Evolutionary conservation across 371 early-diverging fungal species (phyloP), one percentile per base, ranked within the genome.

Genomic region (Actinomortierella ambigua): DNA sequence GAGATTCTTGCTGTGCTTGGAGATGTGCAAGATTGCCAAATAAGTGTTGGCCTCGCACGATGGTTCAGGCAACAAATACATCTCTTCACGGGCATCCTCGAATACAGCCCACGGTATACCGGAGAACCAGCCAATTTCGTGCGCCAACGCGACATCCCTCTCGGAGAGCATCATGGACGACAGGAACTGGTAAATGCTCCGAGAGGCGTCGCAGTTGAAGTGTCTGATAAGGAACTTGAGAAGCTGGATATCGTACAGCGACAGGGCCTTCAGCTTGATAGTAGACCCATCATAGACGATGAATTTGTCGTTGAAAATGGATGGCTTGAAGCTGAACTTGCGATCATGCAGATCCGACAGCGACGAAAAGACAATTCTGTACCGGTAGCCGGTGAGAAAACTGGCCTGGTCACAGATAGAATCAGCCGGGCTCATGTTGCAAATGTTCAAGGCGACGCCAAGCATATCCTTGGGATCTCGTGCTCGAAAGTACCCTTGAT

Each of bases 111-210:
- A 44, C 20, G 44, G 13, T 44, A 44, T 44, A 2, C 44, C 44
- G 20, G 44, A 44, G 44, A 44, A 44, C 44, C 44, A 44, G 13
- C 44, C 44, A 44, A 44, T 44, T 4, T 44, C 44, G 20, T 44
- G 44, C 5, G 44, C 44, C 44, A 44, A 13, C 5, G 4, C 20
- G 44, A 44, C 13, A 13, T 44, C 44, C 44, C 13, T 44, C 44
- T 44, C 44, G 20, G 44, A 44, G 13, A 44, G 44, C 44, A 44
- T 44, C 44, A 44, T 44, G n/a, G 44, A 44, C 2, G 44, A 2
- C 13, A 44, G 20, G 44, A 44, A 13, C 44, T 44, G 44, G 44
- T 44, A 44, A 44, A 44, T 44, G 20, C 44, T 44, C 13, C 44
- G 44, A n/a, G 44, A 44, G 3, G 44, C 13, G 20, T 44, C 13